Conservation (phyloP, 306 rosid species). For the Phaseolus lunatus region DNA sequence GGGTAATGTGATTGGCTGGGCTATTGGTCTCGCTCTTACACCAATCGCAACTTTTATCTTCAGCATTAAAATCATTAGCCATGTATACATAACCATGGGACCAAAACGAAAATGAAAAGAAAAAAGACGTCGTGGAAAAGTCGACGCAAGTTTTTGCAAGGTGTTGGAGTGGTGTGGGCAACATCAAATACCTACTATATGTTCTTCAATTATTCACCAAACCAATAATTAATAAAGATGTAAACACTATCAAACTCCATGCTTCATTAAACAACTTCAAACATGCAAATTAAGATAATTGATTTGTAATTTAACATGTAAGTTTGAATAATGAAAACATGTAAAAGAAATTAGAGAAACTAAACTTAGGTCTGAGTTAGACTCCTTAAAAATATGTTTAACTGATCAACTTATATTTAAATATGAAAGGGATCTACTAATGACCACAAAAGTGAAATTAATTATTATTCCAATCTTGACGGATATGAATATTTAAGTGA, state of each 20-base stretch:
- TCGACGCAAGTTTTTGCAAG: slow-evolving; percentile 39
- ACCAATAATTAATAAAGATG: slow-evolving; percentile 26
- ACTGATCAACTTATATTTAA: background rate
- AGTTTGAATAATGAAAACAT: too few species aligned
- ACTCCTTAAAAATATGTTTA: background rate
- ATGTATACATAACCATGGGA: slow-evolving; percentile 22
- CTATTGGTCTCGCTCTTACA: background rate
- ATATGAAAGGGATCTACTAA: slow-evolving; percentile 10
- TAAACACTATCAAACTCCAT: slow-evolving; percentile 15
- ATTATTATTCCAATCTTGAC: slow-evolving; percentile 36
- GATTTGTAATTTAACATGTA: too few species aligned
- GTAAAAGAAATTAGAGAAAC: too few species aligned
- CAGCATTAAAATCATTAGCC: background rate
- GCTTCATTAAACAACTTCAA: slow-evolving; percentile 31
- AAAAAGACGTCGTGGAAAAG: slow-evolving; percentile 21
- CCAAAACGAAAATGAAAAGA: background rate
- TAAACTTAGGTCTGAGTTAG: too few species aligned
- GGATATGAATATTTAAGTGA: background rate
- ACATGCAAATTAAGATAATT: slow-evolving; percentile 18
- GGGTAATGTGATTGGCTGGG: slow-evolving; percentile 4
- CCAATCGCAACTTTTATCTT: slow-evolving; percentile 24
- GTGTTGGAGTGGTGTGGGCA: slow-evolving; percentile 19
- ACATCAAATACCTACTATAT: slow-evolving; percentile 28
- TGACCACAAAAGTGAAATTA: slow-evolving; percentile 15
- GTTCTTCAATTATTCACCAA: slow-evolving; percentile 38